A percentile compares a stretch with the other conserved stretches of the same genome.
These are phyloP conservation scores for Boletus vinaceobasis DNA, from an alignment of 768 basidiomycete genomes.

Conservation along the genomic window DNA sequence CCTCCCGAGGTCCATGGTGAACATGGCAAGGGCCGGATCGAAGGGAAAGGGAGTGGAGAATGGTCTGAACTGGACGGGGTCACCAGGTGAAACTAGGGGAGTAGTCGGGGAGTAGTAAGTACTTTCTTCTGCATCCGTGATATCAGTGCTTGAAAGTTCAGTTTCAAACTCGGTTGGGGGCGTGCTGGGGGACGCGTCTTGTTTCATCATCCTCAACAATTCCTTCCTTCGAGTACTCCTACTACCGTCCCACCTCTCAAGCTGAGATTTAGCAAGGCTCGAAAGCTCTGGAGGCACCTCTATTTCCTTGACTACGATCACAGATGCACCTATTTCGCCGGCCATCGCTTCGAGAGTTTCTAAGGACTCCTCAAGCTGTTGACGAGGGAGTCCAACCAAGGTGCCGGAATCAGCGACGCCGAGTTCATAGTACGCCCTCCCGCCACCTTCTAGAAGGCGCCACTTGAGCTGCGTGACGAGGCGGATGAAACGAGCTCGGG, in stretches of 20 bases:
- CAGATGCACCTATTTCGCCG: constrained; percentile 87
- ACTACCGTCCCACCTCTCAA: constrained; percentile 35
- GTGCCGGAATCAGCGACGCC: constrained; percentile 85
- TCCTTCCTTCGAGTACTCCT: constrained; percentile 36
- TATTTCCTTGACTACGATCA: constrained; percentile 87
- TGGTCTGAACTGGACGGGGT: not conserved
- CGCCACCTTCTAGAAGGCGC: constrained; percentile 83
- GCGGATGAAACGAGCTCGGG: constrained; percentile 70
- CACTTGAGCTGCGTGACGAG: constrained; percentile 96
- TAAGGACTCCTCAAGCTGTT: constrained; percentile 76
- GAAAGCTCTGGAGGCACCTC: constrained; percentile 61
- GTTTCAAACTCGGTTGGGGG: constrained; percentile 40
- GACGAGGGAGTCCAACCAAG: constrained; percentile 71
- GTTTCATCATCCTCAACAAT: constrained; percentile 18
- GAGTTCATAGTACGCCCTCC: constrained; percentile 80
- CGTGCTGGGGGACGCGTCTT: constrained; percentile 33
- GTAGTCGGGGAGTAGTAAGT: constrained; percentile 1
- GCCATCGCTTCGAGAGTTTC: constrained; percentile 94
- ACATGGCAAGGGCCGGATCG: constrained; percentile 32
- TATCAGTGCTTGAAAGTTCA: constrained; percentile 35
- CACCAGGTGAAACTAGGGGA: constrained; percentile 6
- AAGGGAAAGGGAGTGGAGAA: constrained; percentile 18
- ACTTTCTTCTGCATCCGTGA: constrained; percentile 37
- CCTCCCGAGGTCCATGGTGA: constrained; percentile 47
- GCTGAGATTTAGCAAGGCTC: constrained; percentile 31